Evolutionary conservation across 306 rosid species (phyloP).

Genomic region (Casuarina glauca): DNA sequence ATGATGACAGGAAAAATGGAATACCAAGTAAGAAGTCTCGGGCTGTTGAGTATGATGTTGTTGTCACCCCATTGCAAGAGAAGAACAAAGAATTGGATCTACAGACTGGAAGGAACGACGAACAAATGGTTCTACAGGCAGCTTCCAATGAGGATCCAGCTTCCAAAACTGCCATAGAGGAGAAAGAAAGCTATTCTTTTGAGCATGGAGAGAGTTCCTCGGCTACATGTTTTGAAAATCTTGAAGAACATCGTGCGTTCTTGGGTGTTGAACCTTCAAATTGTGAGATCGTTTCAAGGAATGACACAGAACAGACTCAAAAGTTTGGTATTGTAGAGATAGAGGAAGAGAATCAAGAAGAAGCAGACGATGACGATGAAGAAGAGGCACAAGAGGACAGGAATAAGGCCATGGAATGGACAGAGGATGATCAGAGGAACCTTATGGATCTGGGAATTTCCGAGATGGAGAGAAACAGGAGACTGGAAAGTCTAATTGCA

Average conservation of each 20-base stretch:
- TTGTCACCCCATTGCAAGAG: constrained; percentile 4
- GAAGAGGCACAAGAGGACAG: constrained; percentile 34
- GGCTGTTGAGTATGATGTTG: constrained; percentile 12
- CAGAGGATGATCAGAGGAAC: constrained; percentile 76
- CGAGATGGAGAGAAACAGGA: constrained; percentile 79
- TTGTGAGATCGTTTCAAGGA: constrained; percentile 20
- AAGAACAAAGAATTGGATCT: constrained; percentile 38
- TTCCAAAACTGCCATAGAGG: background rate
- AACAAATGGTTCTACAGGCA: constrained; percentile 19
- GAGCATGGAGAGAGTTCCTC: constrained; percentile 35
- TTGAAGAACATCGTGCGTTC: constrained; percentile 7
- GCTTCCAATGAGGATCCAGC: constrained; percentile 24
- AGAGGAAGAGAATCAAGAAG: constrained; percentile 30
- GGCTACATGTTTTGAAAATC: constrained; percentile 16
- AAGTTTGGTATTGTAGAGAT: constrained; percentile 17
- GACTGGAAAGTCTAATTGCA: constrained; percentile 74
- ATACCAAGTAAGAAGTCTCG: constrained; percentile 3
- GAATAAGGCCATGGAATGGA: constrained; percentile 76
- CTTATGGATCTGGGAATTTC: constrained; percentile 73
- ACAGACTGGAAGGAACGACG: constrained; percentile 32
- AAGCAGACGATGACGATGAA: constrained; percentile 44
- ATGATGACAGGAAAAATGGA: constrained; percentile 18
- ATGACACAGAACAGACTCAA: constrained; percentile 12
- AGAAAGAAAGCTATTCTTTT: constrained; percentile 4
- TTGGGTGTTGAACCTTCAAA: constrained; percentile 41